Conservation (phyloP, 768 basidiomycete species). For the Collybiopsis confluens region DNA sequence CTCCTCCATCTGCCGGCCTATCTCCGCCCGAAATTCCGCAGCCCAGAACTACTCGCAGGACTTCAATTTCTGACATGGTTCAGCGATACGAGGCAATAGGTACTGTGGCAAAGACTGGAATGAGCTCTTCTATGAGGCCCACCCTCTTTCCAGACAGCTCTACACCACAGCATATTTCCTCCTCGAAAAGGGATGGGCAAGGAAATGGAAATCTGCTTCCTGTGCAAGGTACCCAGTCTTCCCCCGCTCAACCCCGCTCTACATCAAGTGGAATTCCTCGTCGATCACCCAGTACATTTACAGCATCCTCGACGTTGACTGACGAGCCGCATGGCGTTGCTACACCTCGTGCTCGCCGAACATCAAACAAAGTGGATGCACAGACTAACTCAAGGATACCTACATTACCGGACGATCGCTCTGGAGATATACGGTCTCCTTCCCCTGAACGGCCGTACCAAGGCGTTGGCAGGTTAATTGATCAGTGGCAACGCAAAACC, state of each 20-base stretch:
- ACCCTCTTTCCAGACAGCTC: not conserved
- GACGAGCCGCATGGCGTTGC: conserved; percentile 16
- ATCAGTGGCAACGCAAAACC: conserved; percentile 84
- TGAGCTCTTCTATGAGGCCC: conserved; percentile 17
- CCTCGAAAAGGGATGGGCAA: not conserved
- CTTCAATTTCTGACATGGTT: conserved; percentile 85
- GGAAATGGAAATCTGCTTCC: not conserved
- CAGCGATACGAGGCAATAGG: conserved; percentile 73
- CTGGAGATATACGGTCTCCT: conserved; percentile 37
- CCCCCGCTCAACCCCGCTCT: not conserved
- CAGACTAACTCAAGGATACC: conserved; percentile 15
- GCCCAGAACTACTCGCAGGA: conserved; percentile 48
- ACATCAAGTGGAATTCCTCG: not conserved
- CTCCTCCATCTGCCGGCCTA: conserved; percentile 32
- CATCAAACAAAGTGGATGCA: conserved; percentile 25
- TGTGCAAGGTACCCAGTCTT: not conserved
- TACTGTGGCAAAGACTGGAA: conserved; percentile 24
- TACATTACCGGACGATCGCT: conserved; percentile 15
- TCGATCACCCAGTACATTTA: not conserved
- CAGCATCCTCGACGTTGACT: not conserved
- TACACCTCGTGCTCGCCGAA: conserved; percentile 20
- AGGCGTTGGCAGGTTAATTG: conserved; percentile 81
- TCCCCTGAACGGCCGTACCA: conserved; percentile 77
- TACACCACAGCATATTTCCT: not conserved
- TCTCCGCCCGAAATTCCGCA: conserved; percentile 43